Evolutionary conservation across 208 protist genomes (phyloP), one percentile per base, ranked within the genome.

Genomic region (Wallacemonas sp.): DNA sequence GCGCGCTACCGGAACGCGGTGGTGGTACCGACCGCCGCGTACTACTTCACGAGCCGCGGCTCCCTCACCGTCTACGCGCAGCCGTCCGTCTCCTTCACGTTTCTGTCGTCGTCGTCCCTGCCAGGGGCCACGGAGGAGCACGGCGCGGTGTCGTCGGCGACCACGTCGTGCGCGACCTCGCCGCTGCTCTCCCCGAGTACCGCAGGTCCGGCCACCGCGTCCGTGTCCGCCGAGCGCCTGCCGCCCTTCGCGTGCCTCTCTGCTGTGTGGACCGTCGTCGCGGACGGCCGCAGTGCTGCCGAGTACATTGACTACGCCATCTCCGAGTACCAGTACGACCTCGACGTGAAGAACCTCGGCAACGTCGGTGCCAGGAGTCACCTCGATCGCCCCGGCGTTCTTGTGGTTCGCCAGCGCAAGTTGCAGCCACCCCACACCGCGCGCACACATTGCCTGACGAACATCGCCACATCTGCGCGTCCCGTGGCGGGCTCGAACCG

Each of bases 271-370:
- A 87, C 85, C 10, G 68, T 96, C 14, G 28, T 91, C 1, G 64
- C 69, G 1, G 87, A 96, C 28, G 82, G 81, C 38, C 83, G 90
- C 61, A 84, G 65, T 44, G 74, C 83, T 5, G 73, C 71, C 11
- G 81, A 89, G 16, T 96, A 86, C 52, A 52, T 92, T 39, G 87
- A 93, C 29, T 89, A 84, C 41, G 50, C 79, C 20, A 42, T 89
- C 38, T 66, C 67, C 25, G 86, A 92, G 78, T 86, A 79, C 65
- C 32, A 73, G 54, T 89, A 93, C 65, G 77, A 93, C 42, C 77
- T 50, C 5, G 74, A 66, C 41, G 62, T 72, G n/a, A 80, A 79
- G 29, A 73, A 61, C 41, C 63, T 81, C n/a, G 23, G 45, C 42
- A 79, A 78, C 72, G 63, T 82, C 5, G n/a, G 36, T 5, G 64